These are phyloP conservation scores for Populus alba DNA, from an alignment of 345 rosid genomes.

Conservation along the genomic window DNA sequence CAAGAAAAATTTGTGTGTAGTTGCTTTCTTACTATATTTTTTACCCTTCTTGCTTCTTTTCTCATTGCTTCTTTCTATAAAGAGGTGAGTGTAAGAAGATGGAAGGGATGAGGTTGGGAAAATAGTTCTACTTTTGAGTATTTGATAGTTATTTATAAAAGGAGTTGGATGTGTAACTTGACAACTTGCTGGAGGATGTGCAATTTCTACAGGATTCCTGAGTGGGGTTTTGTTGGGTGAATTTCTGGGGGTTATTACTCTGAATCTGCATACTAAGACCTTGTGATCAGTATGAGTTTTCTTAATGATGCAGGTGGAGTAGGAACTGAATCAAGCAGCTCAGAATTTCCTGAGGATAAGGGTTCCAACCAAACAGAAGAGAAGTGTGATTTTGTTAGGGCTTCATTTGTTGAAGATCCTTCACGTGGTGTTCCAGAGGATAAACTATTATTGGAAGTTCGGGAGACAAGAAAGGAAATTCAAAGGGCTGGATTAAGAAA, in stretches of 20 bases:
- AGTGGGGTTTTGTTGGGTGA: background rate
- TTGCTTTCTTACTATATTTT: background rate
- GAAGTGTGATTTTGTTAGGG: constrained; percentile 24
- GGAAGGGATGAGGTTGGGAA: background rate
- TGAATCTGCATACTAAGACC: background rate
- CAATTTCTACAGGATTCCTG: background rate
- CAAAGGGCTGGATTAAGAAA: constrained; percentile 23
- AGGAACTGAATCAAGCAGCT: constrained; percentile 25
- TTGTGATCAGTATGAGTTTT: background rate
- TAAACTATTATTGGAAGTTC: constrained; percentile 21
- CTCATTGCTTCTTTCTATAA: no score
- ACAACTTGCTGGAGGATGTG: background rate
- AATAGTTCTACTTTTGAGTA: background rate
- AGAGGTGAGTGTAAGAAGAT: background rate
- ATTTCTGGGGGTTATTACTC: background rate
- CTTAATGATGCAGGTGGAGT: constrained; percentile 32
- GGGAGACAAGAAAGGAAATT: constrained; percentile 26
- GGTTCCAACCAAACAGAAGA: constrained; percentile 25
- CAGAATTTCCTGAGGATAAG: constrained; percentile 32
- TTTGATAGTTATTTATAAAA: background rate
- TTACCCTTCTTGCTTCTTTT: background rate
- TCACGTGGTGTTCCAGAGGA: constrained; percentile 18
- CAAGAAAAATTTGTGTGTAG: background rate
- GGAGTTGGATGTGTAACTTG: background rate
- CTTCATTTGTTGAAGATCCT: constrained; percentile 21